Evolutionary conservation across 805 yeast species (phyloP).

Genomic region (Barnettozyma vustinii): DNA sequence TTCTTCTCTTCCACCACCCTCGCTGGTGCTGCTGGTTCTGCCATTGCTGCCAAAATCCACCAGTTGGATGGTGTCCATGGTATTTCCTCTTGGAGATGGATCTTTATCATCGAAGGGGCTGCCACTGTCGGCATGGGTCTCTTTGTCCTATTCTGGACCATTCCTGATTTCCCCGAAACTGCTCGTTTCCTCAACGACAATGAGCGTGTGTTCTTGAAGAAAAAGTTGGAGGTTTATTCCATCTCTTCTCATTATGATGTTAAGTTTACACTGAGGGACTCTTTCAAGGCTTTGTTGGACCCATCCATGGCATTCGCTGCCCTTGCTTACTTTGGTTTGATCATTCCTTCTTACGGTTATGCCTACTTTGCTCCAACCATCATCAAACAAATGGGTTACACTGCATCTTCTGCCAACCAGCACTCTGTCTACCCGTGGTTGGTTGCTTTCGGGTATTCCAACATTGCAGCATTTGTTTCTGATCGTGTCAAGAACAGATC

Average conservation of each 20-base stretch:
- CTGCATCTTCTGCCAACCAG: slow-evolving; percentile 69
- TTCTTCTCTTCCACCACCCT: slow-evolving; percentile 48
- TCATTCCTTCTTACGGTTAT: slow-evolving; percentile 35
- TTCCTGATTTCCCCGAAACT: slow-evolving; percentile 40
- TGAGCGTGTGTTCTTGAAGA: slow-evolving; percentile 33
- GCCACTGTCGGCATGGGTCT: slow-evolving; percentile 37
- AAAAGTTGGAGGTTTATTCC: slow-evolving; percentile 33
- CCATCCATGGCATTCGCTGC: slow-evolving; percentile 46
- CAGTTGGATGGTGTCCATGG: slow-evolving; percentile 40
- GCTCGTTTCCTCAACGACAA: slow-evolving; percentile 35
- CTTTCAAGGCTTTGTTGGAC: slow-evolving; percentile 41
- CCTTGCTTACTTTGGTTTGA: slow-evolving; percentile 33
- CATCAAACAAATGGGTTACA: slow-evolving; percentile 39
- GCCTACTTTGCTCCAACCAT: slow-evolving; percentile 42
- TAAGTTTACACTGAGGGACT: slow-evolving; percentile 29
- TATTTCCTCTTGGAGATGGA: slow-evolving; percentile 43
- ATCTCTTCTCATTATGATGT: slow-evolving; percentile 34
- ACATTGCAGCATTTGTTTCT: slow-evolving; percentile 56
- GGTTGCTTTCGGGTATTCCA: slow-evolving; percentile 62
- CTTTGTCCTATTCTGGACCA: slow-evolving; percentile 29
- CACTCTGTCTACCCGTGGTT: slow-evolving; percentile 87
- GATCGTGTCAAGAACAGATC: slow-evolving; percentile 48
- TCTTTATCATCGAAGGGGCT: slow-evolving; percentile 46
- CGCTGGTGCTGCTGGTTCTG: slow-evolving; percentile 54
- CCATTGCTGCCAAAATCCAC: slow-evolving; percentile 41